Base-by-base conservation (phyloP, 2,329 filamentous ascomycete species). In the Apiospora kogelbergensis region DNA sequence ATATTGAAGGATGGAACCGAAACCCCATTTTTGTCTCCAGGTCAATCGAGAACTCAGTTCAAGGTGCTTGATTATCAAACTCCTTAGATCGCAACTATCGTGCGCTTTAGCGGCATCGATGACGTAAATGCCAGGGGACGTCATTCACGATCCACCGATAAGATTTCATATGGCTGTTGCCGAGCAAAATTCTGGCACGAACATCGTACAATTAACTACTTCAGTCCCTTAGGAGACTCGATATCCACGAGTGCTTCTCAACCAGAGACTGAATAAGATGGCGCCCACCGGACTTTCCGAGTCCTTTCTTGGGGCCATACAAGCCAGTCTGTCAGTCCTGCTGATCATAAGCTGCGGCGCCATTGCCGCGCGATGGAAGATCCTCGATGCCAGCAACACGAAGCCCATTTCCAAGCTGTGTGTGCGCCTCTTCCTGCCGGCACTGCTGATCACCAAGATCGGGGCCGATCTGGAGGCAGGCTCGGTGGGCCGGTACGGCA, bases 351-450 rank as follows among this genome's bases (percentile, higher is more conserved):
- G 71, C 24, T 84, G 83, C 68, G 84, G 84, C 20, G 80, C 77
- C 17, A 45, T 83, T 6, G 81, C 83, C 0, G 81, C 81, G 0
- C 75, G 77, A 45, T 75, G 81, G 41, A 75, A 78, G 4, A 74
- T 85, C 2, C 78, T 85, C 6, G 76, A 78, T 45, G 71, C 76
- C 30, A 63, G 68, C 4, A 79, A 74, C 46, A 77, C 82, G 33
- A 82, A 81, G 69, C 75, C 81, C 42, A 80, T 85, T 33, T 85
- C 83, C 46, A 81, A 82, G 46, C 75, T 85, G 6, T 85, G 83
- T 70, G 83, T 85, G 20, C 80, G 81, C 42, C 78, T 85, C 68
- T 85, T 85, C 66, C 76, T 86, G 6, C 84, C 84, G 0, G 82
- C 81, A 0, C 76, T 85, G 10, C 76, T 85, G 10, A 76, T 85